phyloP scores from a whole-genome alignment of 2,329 filamentous ascomycete genomes.

The Tolypocladium nubicola region DNA sequence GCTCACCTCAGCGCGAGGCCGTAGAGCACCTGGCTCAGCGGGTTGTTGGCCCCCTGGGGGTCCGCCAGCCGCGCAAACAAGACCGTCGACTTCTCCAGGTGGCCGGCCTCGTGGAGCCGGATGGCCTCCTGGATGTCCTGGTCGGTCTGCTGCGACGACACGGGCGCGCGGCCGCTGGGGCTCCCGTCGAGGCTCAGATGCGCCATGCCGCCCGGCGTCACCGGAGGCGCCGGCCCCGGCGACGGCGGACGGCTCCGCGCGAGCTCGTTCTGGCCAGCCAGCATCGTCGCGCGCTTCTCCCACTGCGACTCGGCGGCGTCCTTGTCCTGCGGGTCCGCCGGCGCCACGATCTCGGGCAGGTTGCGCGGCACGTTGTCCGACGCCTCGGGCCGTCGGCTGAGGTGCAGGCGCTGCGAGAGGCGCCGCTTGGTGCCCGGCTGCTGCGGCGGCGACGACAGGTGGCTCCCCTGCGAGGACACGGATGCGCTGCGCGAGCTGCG shows the following conservation, averaged over 20 bases:
- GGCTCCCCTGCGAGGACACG: slow-evolving; percentile 28
- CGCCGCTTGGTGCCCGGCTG: slow-evolving; percentile 27
- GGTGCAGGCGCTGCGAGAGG: slow-evolving; percentile 61
- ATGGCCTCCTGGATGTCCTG: slow-evolving; percentile 92
- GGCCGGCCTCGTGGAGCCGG: slow-evolving; percentile 74
- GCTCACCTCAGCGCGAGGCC: slow-evolving; percentile 76
- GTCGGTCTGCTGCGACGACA: slow-evolving; percentile 44
- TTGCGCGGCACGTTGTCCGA: slow-evolving; percentile 70
- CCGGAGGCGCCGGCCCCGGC: slow-evolving; percentile 14
- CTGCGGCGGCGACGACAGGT: slow-evolving; percentile 10
- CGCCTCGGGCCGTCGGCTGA: slow-evolving; percentile 45
- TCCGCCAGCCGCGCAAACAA: slow-evolving; percentile 81
- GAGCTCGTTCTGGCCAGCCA: slow-evolving; percentile 55
- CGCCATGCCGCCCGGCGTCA: slow-evolving; percentile 11
- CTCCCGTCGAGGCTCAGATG: slow-evolving; percentile 12
- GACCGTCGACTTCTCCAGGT: slow-evolving; percentile 67
- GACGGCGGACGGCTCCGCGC: slow-evolving; percentile 31
- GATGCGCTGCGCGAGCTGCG: slow-evolving; percentile 39
- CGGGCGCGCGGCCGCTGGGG: slow-evolving; percentile 11
- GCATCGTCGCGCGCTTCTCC: slow-evolving; percentile 87
- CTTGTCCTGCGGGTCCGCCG: slow-evolving; percentile 31
- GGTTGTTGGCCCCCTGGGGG: slow-evolving; percentile 76
- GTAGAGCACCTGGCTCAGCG: slow-evolving; percentile 90
- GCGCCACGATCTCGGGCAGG: slow-evolving; percentile 60
- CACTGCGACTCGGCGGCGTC: slow-evolving; percentile 58